Conservation (phyloP, 2,329 filamentous ascomycete genomes). For the Trichoderma endophyticum region DNA sequence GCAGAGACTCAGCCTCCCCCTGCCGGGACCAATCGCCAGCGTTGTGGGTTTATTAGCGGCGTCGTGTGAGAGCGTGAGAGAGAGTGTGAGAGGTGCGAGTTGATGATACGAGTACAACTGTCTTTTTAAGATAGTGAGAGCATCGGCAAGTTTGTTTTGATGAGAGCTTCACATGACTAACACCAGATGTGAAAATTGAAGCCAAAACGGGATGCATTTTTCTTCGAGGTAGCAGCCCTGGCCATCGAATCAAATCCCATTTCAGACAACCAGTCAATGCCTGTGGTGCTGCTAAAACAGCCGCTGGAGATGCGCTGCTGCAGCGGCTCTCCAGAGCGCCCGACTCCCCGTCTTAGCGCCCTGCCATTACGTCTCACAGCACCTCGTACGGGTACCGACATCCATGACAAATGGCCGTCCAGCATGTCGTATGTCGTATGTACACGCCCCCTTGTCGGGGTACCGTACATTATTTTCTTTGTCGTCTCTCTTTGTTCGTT, state of each 20-base stretch:
- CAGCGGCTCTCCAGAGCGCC: neutral
- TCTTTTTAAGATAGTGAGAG: neutral
- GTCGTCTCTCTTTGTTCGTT: neutral
- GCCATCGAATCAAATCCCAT: neutral
- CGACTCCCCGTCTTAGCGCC: neutral
- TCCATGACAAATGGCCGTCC: neutral
- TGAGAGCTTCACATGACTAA: neutral
- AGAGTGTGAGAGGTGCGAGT: neutral
- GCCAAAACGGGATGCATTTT: neutral
- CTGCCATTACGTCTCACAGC: neutral
- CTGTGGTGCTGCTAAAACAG: neutral
- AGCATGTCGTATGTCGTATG: neutral
- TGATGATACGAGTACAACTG: neutral
- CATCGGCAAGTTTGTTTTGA: neutral
- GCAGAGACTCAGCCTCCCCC: slow-evolving; percentile 1
- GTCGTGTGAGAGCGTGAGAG: neutral
- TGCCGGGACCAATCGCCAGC: neutral
- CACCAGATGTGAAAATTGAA: neutral
- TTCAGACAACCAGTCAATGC: neutral
- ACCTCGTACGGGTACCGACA: neutral
- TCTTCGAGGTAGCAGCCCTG: neutral
- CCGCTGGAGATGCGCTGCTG: neutral
- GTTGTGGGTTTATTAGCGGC: neutral
- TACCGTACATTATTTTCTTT: neutral
- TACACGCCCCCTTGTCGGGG: neutral